Evolutionary conservation across 371 early-diverging fungal species (phyloP).

Genomic region (Mucor circinelloides): DNA sequence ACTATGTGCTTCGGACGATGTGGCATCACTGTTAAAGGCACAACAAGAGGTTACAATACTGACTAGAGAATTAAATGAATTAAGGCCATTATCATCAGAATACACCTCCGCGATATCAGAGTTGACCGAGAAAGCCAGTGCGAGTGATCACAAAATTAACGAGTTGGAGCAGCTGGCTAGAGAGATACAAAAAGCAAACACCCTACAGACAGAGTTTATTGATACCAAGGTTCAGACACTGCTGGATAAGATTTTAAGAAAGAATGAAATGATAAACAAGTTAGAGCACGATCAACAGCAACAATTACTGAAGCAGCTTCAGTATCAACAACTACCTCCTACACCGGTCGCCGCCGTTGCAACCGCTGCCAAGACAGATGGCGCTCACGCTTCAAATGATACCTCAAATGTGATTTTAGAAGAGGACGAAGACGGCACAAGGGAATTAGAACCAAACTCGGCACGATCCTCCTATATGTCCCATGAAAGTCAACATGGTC

Average conservation of each 20-base stretch:
- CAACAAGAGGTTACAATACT: slow-evolving; percentile 4
- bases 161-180: slow-evolving; percentile 4
- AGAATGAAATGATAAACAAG: slow-evolving; percentile 9
- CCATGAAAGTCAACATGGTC: neutral
- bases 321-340: neutral
- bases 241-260: slow-evolving; percentile 4
- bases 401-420: slow-evolving; percentile 2
- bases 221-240: slow-evolving; percentile 25
- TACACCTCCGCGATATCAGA: neutral
- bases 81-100: neutral
- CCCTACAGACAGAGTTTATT: slow-evolving; percentile 13
- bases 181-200: slow-evolving; percentile 15
- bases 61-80: neutral
- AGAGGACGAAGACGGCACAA: neutral
- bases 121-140: neutral
- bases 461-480: slow-evolving; percentile 15
- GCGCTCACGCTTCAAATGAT: neutral
- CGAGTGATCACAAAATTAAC: neutral
- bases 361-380: neutral
- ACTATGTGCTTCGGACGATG: neutral
- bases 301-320: neutral
- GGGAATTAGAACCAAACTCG: neutral
- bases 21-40: neutral
- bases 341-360: neutral
- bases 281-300: slow-evolving; percentile 6